phyloP scores from a whole-genome alignment of 1,284 basidiomycete genomes.

The Cryptococcus floricola region DNA sequence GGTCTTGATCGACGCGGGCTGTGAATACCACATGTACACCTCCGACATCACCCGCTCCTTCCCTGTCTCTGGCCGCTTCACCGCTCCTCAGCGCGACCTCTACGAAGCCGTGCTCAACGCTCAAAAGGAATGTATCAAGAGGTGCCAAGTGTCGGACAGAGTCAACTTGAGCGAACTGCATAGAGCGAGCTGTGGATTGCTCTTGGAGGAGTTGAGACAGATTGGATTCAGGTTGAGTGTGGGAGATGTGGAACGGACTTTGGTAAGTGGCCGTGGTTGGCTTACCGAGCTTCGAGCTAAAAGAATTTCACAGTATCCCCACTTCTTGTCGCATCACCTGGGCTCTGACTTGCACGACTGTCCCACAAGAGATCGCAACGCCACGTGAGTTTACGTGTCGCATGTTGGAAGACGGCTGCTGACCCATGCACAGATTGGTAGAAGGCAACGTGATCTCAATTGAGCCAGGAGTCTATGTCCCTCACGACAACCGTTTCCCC shows the following conservation, averaged over 20 bases:
- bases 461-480: slow-evolving; percentile 64
- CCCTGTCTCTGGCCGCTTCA: slow-evolving; percentile 77
- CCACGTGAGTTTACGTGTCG: slow-evolving; percentile 30
- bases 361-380: slow-evolving; percentile 45
- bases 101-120: slow-evolving; percentile 63
- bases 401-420: background rate
- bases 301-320: slow-evolving; percentile 59
- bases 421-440: slow-evolving; percentile 53
- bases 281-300: background rate
- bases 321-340: slow-evolving; percentile 61
- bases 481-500: slow-evolving; percentile 69
- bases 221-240: slow-evolving; percentile 69
- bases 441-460: slow-evolving; percentile 81
- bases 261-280: slow-evolving; percentile 54
- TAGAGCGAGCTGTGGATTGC: slow-evolving; percentile 62
- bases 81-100: slow-evolving; percentile 74
- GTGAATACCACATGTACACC: slow-evolving; percentile 86
- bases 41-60: slow-evolving; percentile 96
- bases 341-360: slow-evolving; percentile 55
- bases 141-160: slow-evolving; percentile 54
- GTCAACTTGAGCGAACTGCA: slow-evolving; percentile 75
- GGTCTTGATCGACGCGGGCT: slow-evolving; percentile 83
- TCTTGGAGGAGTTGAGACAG: slow-evolving; percentile 70
- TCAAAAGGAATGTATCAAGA: slow-evolving; percentile 52
- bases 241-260: slow-evolving; percentile 71